Evolutionary conservation across 2,329 filamentous ascomycete species (phyloP).

Genomic region (Elsinoe australis): DNA sequence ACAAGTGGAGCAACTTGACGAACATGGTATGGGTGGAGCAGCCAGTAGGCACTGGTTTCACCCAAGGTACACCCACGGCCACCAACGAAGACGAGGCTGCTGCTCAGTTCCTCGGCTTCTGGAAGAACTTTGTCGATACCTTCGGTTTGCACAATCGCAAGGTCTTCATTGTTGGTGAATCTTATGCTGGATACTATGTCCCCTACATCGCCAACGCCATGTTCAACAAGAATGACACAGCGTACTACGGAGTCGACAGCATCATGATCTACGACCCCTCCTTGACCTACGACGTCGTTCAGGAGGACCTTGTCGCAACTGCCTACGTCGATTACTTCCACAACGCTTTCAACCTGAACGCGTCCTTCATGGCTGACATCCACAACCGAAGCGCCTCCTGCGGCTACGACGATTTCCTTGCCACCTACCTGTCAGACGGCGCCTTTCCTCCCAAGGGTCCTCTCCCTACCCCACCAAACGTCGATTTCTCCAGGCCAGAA

Average conservation of each 20-base stretch:
- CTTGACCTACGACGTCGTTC: conserved; percentile 47
- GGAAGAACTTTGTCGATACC: conserved; percentile 48
- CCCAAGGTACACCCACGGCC: conserved; percentile 38
- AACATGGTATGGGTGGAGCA: conserved; percentile 42
- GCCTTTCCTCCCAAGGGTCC: conserved; percentile 60
- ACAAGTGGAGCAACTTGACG: conserved; percentile 36
- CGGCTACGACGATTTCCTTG: conserved; percentile 54
- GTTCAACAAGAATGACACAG: conserved; percentile 58
- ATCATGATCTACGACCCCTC: conserved; percentile 67
- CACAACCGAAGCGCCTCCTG: conserved; percentile 46
- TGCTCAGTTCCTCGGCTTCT: conserved; percentile 44
- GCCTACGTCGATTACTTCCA: conserved; percentile 55
- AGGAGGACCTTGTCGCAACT: conserved; percentile 47
- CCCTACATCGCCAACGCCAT: conserved; percentile 68
- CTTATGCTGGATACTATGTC: conserved; percentile 54
- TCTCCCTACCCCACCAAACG: conserved; percentile 48
- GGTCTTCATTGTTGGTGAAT: conserved; percentile 67
- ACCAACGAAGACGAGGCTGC: conserved; percentile 42
- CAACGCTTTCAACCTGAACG: conserved; percentile 56
- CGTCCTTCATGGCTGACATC: conserved; percentile 48
- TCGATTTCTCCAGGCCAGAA: conserved; percentile 35
- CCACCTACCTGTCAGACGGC: conserved; percentile 46
- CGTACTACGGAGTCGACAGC: conserved; percentile 60
- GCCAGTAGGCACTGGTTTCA: conserved; percentile 36
- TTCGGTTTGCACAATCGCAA: conserved; percentile 49